Percentiles rank a stretch among this genome's conserved stretches.
These are phyloP conservation scores for Pinus tabuliformis DNA, from an alignment of 75 land plant species.

Conservation along the genomic window DNA sequence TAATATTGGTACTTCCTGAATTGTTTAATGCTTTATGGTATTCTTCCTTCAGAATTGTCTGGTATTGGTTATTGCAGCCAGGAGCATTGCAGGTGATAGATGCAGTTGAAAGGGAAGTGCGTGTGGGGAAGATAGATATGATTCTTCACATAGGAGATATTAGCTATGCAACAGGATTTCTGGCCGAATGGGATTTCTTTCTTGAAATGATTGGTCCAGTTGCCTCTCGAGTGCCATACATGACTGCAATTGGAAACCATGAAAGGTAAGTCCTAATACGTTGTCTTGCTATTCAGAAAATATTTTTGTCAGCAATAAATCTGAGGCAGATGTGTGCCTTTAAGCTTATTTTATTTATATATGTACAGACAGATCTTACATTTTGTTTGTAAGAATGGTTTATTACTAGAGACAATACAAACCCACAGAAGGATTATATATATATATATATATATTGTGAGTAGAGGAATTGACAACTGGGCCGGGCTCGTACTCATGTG, in stretches of 20 bases:
- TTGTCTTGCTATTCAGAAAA: not conserved
- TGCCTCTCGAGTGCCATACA: constrained; percentile 39
- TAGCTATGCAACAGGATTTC: constrained; percentile 51
- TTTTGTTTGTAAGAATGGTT: not conserved
- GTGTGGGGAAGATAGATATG: constrained; percentile 16
- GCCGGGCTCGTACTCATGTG: no score
- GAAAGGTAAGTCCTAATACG: constrained; percentile 22
- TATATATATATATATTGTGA: no score
- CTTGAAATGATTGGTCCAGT: constrained; percentile 39
- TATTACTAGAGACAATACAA: not conserved
- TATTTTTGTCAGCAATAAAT: not conserved
- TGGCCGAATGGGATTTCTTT: constrained; percentile 49
- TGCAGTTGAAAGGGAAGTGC: constrained; percentile 28
- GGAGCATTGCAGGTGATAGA: constrained; percentile 37
- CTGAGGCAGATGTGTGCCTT: not conserved
- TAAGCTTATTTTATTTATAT: not conserved
- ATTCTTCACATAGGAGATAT: constrained; percentile 51
- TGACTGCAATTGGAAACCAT: constrained; percentile 57
- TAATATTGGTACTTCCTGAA: no score
- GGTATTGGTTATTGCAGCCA: constrained; percentile 21
- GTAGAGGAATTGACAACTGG: no score
- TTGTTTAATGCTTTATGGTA: no score
- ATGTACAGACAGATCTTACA: not conserved
- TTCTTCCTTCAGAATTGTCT: not conserved
- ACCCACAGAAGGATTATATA: not conserved